Evolutionary conservation across 345 rosid species (phyloP).

Genomic region (Salix suchowensis): DNA sequence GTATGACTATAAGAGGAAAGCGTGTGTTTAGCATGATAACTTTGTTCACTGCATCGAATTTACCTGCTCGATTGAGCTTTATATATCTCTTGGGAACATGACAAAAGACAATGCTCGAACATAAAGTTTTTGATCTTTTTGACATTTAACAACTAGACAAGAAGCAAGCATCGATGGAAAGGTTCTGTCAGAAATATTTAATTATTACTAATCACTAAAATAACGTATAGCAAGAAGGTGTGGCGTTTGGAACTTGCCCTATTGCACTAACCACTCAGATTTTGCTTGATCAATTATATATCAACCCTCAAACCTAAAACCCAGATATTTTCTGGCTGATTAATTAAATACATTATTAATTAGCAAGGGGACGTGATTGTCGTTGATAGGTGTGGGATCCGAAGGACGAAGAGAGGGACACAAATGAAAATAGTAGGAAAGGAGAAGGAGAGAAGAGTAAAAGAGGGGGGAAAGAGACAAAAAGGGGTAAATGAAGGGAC

Average conservation of each 20-base stretch:
- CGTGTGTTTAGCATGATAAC: neutral
- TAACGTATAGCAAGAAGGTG: too few relatives aligned
- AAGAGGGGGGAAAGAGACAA: neutral
- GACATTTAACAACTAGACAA: too few relatives aligned
- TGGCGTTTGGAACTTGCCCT: too few relatives aligned
- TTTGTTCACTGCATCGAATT: neutral
- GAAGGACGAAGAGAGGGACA: neutral
- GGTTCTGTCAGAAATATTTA: neutral
- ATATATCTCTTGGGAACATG: neutral
- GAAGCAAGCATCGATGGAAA: neutral
- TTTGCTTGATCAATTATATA: too few relatives aligned
- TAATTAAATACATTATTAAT: too few relatives aligned
- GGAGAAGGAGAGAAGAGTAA: neutral
- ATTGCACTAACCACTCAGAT: too few relatives aligned
- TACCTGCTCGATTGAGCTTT: neutral
- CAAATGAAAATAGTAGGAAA: neutral
- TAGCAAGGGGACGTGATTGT: neutral
- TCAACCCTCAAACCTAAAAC: neutral
- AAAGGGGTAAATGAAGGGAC: neutral
- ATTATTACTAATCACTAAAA: too few relatives aligned
- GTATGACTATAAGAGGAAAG: conserved; percentile 14
- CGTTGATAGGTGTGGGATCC: neutral
- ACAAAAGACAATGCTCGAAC: neutral
- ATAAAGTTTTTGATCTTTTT: neutral
- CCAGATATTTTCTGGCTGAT: neutral